Base-by-base conservation (phyloP, 495 filamentous ascomycete species). In the Neurospora discreta region DNA sequence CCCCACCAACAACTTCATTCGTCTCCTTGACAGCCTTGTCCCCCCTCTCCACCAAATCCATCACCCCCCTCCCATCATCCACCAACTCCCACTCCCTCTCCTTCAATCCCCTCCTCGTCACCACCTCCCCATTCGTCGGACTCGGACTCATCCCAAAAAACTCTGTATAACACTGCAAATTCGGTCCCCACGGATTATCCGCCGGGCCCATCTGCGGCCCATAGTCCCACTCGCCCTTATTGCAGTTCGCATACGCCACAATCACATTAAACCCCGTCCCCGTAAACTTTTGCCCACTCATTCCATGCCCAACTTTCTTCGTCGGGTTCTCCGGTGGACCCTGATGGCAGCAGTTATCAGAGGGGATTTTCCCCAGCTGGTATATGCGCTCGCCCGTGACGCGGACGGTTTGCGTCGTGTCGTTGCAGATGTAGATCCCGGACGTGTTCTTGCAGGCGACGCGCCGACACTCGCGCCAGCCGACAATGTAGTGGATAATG, bases 391-490 rank as follows among this genome's bases (percentile, higher is more conserved):
- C 9, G 72, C 74, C 73, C 1, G 30, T 26, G 0, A 68, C 60
- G 1, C 39, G 15, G 13, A 75, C 67, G 38, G 39, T 68, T 3
- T 67, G 5, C 20, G 69, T 33, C 3, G 70, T 70, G 72, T 74
- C 74, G 73, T 75, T 75, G 74, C 74, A 75, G 46, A 75, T 71
- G 65, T 75, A 73, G 18, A 75, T 30, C 0, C 39, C 74, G 2
- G 16, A 41, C 1, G 74, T 75, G 74, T 71, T 52, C 8, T 18
- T 16, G 74, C 74, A 75, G 39, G 18, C 65, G 20, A 46, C 36
- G 7, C 72, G 74, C 0, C 38, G n/a, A 43, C 74, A 75, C 0
- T 30, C 11, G 23, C 26, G 23, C 26, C 52, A 65, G 6, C 52
- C 52, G 38, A 73, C 71, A 18, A 18, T 18, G 74, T 73, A 75